Evolutionary conservation across 306 rosid genomes (phyloP).

Genomic region (Quercus robur): DNA sequence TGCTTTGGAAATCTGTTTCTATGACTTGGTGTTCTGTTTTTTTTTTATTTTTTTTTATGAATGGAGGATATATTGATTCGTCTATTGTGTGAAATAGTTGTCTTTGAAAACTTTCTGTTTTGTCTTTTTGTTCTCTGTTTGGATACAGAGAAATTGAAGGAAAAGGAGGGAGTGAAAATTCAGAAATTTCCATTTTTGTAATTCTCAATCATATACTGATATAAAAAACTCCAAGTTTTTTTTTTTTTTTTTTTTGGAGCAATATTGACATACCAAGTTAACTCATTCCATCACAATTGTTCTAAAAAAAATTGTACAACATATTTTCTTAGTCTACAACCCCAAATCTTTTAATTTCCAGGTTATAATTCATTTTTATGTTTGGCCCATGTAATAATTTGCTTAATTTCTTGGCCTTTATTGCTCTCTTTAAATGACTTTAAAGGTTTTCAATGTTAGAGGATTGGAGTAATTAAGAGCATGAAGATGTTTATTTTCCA

Average conservation of each 20-base stretch:
- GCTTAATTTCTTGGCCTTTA: not conserved
- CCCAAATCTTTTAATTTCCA: not conserved
- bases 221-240: not conserved
- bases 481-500: not conserved
- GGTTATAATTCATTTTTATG: not conserved
- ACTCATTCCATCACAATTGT: no score
- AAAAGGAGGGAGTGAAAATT: not conserved
- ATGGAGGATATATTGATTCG: not conserved
- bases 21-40: not conserved
- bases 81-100: not conserved
- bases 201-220: not conserved
- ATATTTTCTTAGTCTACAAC: not conserved
- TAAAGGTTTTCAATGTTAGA: not conserved
- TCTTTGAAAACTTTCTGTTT: not conserved
- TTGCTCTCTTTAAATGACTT: not conserved
- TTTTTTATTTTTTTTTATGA: not conserved
- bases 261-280: no score
- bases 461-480: conserved; percentile 1
- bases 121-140: conserved; percentile 4
- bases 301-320: not conserved
- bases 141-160: conserved; percentile 5
- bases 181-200: not conserved
- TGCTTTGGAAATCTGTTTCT: not conserved
- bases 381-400: not conserved
- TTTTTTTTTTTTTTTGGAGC: not conserved